These are phyloP conservation scores for Eragrostis tef DNA, from an alignment of 202 grass and related monocot species.

Conservation along the genomic window DNA sequence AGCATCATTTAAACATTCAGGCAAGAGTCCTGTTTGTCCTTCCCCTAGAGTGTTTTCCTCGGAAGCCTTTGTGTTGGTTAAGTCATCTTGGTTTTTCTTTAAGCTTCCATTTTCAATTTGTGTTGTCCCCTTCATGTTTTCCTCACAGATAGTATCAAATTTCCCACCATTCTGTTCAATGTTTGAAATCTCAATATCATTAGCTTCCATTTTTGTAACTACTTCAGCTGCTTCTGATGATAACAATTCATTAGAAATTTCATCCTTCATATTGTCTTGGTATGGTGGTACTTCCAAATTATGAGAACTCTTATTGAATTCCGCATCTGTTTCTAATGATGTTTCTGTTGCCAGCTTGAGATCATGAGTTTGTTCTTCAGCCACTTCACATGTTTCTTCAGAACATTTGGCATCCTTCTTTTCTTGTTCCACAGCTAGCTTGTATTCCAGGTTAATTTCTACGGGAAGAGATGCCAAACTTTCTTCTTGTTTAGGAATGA, in stretches of 20 bases:
- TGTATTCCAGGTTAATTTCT: slow-evolving; percentile 41
- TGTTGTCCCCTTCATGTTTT: slow-evolving; percentile 35
- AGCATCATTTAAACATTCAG: slow-evolving; percentile 26
- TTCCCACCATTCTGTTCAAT: slow-evolving; percentile 13
- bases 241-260: slow-evolving; percentile 50
- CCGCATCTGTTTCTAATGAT: slow-evolving; percentile 50
- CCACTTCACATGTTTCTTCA: slow-evolving; percentile 60
- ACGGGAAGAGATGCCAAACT: slow-evolving; percentile 28
- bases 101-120: slow-evolving; percentile 43
- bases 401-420: slow-evolving; percentile 49
- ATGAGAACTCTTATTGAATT: slow-evolving; percentile 37
- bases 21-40: slow-evolving; percentile 35
- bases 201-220: slow-evolving; percentile 43
- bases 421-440: slow-evolving; percentile 48
- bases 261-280: slow-evolving; percentile 46
- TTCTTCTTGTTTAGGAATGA: slow-evolving; percentile 54
- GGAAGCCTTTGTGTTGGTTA: slow-evolving; percentile 45
- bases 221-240: slow-evolving; percentile 28
- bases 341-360: slow-evolving; percentile 42
- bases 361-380: slow-evolving; percentile 52
- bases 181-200: slow-evolving; percentile 25
- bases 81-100: slow-evolving; percentile 38
- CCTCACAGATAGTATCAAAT: slow-evolving; percentile 43
- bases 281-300: slow-evolving; percentile 42
- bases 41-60: slow-evolving; percentile 41